Evolutionary conservation across 495 filamentous ascomycete genomes (phyloP).

Genomic region (Daldinia concentrica): DNA sequence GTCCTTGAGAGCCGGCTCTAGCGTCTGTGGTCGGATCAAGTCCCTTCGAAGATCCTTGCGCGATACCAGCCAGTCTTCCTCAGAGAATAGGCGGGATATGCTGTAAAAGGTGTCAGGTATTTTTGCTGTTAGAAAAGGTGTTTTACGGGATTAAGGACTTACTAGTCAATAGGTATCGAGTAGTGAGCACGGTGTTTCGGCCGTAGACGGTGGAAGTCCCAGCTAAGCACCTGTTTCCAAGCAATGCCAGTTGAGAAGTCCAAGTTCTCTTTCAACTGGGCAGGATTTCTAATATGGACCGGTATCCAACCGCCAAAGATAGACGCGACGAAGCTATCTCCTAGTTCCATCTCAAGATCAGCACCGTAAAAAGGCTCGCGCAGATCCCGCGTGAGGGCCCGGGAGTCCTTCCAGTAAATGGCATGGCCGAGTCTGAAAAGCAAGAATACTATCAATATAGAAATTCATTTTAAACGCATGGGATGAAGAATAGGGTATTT

Average conservation of each 20-base stretch:
- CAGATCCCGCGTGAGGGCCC: slow-evolving; percentile 45
- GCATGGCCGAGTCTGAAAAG: slow-evolving; percentile 50
- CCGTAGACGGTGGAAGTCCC: slow-evolving; percentile 48
- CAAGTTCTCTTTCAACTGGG: slow-evolving; percentile 17
- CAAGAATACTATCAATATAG: slow-evolving; percentile 5
- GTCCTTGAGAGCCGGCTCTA: slow-evolving; percentile 25
- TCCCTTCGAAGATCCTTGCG: slow-evolving; percentile 2
- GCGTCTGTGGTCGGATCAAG: slow-evolving; percentile 32
- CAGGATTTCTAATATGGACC: slow-evolving; percentile 40
- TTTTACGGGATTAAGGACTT: slow-evolving; percentile 20
- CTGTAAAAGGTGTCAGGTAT: slow-evolving; percentile 14
- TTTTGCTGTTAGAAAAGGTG: neutral
- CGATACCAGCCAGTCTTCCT: slow-evolving; percentile 32
- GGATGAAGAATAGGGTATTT: slow-evolving; percentile 16
- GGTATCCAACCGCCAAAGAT: slow-evolving; percentile 54
- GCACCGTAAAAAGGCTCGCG: slow-evolving; percentile 53
- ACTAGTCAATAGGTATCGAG: slow-evolving; percentile 51
- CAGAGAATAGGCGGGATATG: slow-evolving; percentile 37
- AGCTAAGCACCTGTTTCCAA: slow-evolving; percentile 50
- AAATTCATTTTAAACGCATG: neutral
- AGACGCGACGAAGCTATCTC: slow-evolving; percentile 51
- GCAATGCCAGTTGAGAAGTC: slow-evolving; percentile 49
- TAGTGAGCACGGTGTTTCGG: slow-evolving; percentile 51
- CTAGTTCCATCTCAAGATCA: slow-evolving; percentile 55
- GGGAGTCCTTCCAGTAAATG: slow-evolving; percentile 52